Evolutionary conservation across 2,329 filamentous ascomycete species (phyloP), one percentile per base, ranked within the genome.

Genomic region (Fusarium anguioides): DNA sequence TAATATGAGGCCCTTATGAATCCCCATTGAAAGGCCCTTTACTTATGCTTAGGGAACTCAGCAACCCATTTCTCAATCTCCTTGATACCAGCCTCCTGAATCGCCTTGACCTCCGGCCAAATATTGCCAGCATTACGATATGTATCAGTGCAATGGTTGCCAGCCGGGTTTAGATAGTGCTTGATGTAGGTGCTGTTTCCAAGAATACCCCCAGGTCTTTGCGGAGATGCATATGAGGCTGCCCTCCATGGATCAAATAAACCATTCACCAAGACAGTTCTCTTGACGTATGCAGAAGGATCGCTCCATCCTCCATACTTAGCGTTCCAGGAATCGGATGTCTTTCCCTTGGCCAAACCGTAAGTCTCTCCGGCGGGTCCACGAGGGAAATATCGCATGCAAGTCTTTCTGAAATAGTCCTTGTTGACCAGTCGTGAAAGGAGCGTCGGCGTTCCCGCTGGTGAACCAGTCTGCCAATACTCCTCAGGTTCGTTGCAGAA

Each of bases 241-340:
- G 49, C 29, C 5, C 49, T 18, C 49, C 53, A 57, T 4, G 53
- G 49, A 12, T 57, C 53, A 24, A 20, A 55, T 1, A 24, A 7
- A 4, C 53, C 53, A 11, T 57, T 40, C 3, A 55, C 53, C 29
- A 55, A 23, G 10, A 57, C 21, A 14, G 49, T 54, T 10, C 49
- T 55, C 10, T 55, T 57, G 3, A 55, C 4, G 17, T 36, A 55
- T 6, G 36, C 7, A 6, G 37, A 29, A 6, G 53, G 53, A 14
- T 57, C 36, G 10, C 49, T 55, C 49, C 53, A 57, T 18, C 53
- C 53, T n/a, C 37, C 53, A n/a, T 55, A 57, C 0, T 24, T 36
- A 3, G 23, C 11, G 21, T 55, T 57, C 53, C 53, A 57, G 3
- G 18, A 35, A 7, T 44, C 29, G 1, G 17, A 7, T 1, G 49